These are phyloP conservation scores for Cinnamomum chago DNA, from an alignment of 164 flowering plant species.

Conservation along the genomic window DNA sequence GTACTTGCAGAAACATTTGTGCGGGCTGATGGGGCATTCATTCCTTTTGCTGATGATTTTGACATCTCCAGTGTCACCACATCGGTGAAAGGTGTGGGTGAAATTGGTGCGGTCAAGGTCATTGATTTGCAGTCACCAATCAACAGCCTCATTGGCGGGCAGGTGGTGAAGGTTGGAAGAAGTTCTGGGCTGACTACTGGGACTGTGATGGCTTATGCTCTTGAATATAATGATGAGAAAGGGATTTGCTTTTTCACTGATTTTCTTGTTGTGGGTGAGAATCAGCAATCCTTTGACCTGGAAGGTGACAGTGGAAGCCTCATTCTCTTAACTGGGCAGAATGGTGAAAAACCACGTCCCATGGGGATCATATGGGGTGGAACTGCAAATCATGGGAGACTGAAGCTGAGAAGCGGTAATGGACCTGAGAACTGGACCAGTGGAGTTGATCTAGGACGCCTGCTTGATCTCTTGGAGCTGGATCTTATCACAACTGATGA, in stretches of 20 bases:
- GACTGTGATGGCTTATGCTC: conserved; percentile 87
- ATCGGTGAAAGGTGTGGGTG: conserved; percentile 73
- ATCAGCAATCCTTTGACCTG: conserved; percentile 87
- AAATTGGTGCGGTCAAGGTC: conserved; percentile 61
- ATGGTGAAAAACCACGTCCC: conserved; percentile 69
- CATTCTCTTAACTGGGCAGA: conserved; percentile 58
- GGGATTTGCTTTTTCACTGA: conserved; percentile 94
- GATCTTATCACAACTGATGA: conserved; percentile 67
- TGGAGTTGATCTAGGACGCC: conserved; percentile 95
- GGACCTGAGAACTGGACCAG: conserved; percentile 97
- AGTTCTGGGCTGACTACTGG: conserved; percentile 92
- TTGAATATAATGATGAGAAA: conserved; percentile 92
- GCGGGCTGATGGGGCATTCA: conserved; percentile 94
- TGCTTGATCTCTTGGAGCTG: conserved; percentile 86
- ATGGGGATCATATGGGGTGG: conserved; percentile 99
- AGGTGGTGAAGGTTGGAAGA: conserved; percentile 88
- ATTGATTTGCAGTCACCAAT: conserved; percentile 80
- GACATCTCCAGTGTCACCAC: conserved; percentile 64
- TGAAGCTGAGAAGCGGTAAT: conserved; percentile 76
- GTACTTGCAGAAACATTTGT: conserved; percentile 81
- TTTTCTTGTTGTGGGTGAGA: conserved; percentile 92
- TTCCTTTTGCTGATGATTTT: conserved; percentile 84
- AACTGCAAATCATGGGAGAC: conserved; percentile 86
- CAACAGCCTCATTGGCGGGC: conserved; percentile 72
- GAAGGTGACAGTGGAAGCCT: conserved; percentile 99